These are phyloP conservation scores for Cephalotrichum gorgonifer DNA, from an alignment of 2,329 filamentous ascomycete genomes.

Conservation along the genomic window DNA sequence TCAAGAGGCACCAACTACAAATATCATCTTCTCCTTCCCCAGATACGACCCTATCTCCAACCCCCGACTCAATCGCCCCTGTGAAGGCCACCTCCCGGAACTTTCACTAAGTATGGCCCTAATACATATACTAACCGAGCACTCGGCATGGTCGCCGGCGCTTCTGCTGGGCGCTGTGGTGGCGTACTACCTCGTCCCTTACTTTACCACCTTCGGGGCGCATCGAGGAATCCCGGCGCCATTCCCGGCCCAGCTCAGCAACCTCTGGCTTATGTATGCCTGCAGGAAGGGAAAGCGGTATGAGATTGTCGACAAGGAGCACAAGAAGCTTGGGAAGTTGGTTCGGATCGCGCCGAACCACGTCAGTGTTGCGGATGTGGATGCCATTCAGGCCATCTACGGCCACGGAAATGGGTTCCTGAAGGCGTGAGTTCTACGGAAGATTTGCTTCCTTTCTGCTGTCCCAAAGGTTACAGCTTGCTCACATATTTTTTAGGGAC, in stretches of 20 bases:
- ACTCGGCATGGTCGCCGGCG: constrained; percentile 2
- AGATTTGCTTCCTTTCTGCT: rapidly evolving
- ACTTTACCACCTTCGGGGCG: constrained; percentile 41
- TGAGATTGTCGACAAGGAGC: constrained; percentile 55
- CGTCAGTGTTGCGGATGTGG: constrained; percentile 68
- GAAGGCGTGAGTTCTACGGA: constrained; percentile 43
- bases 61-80: background rate
- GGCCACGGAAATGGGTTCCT: constrained; percentile 70
- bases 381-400: constrained; percentile 68
- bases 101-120: background rate
- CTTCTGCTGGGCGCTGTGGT: background rate
- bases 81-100: background rate
- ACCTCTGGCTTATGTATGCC: constrained; percentile 67
- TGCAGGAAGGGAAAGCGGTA: constrained; percentile 57
- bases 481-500: constrained; percentile 36
- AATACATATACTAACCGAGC: background rate
- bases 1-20: background rate
- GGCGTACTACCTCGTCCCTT: constrained; percentile 34
- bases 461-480: background rate
- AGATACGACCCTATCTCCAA: background rate
- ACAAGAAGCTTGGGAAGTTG: constrained; percentile 68
- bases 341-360: constrained; percentile 80
- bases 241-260: constrained; percentile 56
- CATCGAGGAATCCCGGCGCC: constrained; percentile 50
- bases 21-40: background rate